Evolutionary conservation across 257 asterid species (phyloP), one percentile per base, ranked within the genome.

Genomic region (Salvia splendens): DNA sequence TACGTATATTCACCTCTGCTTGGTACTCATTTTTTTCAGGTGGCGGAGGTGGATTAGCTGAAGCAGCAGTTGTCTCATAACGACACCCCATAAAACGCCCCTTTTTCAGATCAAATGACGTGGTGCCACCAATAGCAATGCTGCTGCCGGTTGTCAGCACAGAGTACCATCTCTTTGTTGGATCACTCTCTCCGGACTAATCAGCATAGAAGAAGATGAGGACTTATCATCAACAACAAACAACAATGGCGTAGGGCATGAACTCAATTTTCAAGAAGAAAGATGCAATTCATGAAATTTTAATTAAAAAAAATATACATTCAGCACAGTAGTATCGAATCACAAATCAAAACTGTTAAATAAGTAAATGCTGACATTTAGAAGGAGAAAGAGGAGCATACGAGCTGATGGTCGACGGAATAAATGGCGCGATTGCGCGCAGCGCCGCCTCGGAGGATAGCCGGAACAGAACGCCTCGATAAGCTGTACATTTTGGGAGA

Each of bases 21-120:
- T 94, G 99, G 69, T 91, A 94, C 80, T 91, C 99, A 54, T 48
- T 83, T 72, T 88, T 94, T 78, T 94, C 95, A 16, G 84, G 76
- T 12, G 90, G 81, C 16, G 85, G 46, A 16, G 30, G 84, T 76
- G 8, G 92, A 79, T 20, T 24, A 24, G 85, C 41, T 32, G 84
- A 73, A 73, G 87, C 89, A 8, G 97, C 94, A 69, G 90, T 82
- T 43, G 95, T 87, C 75, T 83, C 94, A 58, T 57, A 67, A 9
- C 94, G 83, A 51, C 69, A 33, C 55, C 89, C 89, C 77, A 78
- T 5, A 35, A 61, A 60, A 11, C 64, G 68, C 51, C 32, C 75
- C 3, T 54, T 80, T 58, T 71, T 57, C 17, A 73, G 49, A 72
- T 66, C 68, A 73, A 79, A 80, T n/a, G 77, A 70, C 69, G 70